Evolutionary conservation across 257 asterid species (phyloP).

Genomic region (Penstemon newberryi): DNA sequence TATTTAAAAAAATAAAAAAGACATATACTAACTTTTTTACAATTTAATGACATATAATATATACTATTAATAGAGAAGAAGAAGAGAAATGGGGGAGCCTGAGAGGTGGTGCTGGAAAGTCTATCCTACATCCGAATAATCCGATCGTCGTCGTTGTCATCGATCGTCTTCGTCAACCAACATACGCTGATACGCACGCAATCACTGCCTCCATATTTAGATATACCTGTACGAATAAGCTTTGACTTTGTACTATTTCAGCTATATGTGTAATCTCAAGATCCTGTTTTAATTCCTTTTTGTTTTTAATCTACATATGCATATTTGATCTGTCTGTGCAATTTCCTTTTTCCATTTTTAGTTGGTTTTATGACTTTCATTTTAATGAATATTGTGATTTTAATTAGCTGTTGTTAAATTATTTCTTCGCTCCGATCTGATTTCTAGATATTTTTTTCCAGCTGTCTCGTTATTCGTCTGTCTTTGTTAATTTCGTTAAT

Average conservation of each 20-base stretch:
- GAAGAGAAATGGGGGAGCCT: background rate
- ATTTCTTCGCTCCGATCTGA: constrained; percentile 28
- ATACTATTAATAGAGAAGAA: no score
- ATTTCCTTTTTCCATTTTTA: constrained; percentile 21
- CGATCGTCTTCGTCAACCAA: constrained; percentile 17
- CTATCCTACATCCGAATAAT: background rate
- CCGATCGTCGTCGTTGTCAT: background rate
- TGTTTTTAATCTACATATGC: background rate
- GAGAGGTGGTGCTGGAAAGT: constrained; percentile 1
- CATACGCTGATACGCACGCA: background rate
- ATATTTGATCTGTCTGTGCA: constrained; percentile 21
- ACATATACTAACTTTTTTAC: no score
- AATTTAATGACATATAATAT: no score
- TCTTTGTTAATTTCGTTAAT: background rate
- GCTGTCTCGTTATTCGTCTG: background rate
- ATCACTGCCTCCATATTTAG: background rate
- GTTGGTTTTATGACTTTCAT: constrained; percentile 20
- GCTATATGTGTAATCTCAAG: constrained; percentile 17
- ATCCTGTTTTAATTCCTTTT: constrained; percentile 26
- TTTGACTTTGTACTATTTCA: constrained; percentile 33
- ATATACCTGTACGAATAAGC: constrained; percentile 13
- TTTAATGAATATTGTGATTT: constrained; percentile 13
- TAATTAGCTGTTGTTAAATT: constrained; percentile 3
- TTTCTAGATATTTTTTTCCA: background rate
- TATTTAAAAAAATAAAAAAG: no score